Evolutionary conservation across 352 stramenopile species (phyloP), one percentile per base, ranked within the genome.

Genomic region (Pythium sp.): DNA sequence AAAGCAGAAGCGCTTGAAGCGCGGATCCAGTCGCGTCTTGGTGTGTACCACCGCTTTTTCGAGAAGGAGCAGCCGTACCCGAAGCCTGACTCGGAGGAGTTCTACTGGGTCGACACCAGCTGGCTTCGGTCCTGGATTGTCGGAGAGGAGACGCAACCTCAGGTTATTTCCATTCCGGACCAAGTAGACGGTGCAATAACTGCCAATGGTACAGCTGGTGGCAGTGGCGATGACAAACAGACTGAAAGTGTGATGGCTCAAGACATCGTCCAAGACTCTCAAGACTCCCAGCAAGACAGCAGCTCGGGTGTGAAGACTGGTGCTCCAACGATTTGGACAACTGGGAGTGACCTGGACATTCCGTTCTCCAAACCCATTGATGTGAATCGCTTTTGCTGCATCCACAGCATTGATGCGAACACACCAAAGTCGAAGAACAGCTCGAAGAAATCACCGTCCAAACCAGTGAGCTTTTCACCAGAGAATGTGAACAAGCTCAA

Each of bases 21-120:
- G 46, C 77, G 85, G 2, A 90, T 91, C 9, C 58, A 84, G 41
- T 74, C 79, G 34, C 78, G 80, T 18, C 54, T 80, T 18, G 71
- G 92, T 34, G 81, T 75, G 7, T 90, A 92, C 67, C 77, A 84
- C 64, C 74, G 61, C 3, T 88, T 84, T 54, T 90, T 93, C 36
- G 78, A 89, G 41, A 83, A 82, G n/a, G 69, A 71, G 18, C 63
- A 76, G 26, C 80, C 83, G 14, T 84, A 83, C 70, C 68, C 70
- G 2, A 74, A 77, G 2, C n/a, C 74, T 3, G 63, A 76, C 8
- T 62, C 72, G 5, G 59, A 54, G 5, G 59, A 78, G 12, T 92
- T 84, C 59, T 92, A 90, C 38, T 93, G 86, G 86, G 74, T 93
- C n/a, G 82, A 90, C 58, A 78, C 75, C 0, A 69, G 81, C 9